Percentiles rank a stretch among this genome's conserved stretches.
These are phyloP conservation scores for Penicillium sp. DNA, from an alignment of 2,329 filamentous ascomycete genomes.

Conservation along the genomic window DNA sequence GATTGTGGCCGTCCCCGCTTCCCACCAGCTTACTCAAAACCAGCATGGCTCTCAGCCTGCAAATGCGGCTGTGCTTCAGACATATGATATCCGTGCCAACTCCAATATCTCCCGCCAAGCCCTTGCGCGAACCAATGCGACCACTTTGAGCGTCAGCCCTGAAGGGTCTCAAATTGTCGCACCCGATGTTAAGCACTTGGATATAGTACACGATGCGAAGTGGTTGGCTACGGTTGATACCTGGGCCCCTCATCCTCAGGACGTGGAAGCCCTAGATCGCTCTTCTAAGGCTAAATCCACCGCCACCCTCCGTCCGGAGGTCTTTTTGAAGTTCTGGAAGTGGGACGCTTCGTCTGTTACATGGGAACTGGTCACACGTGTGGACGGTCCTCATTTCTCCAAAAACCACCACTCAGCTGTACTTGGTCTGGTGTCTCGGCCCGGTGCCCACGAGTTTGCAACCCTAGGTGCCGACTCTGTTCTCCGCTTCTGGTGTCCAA, in stretches of 20 bases:
- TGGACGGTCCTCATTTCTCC: slow-evolving; percentile 76
- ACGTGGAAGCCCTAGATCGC: slow-evolving; percentile 60
- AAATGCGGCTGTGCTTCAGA: slow-evolving; percentile 66
- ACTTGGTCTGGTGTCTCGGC: slow-evolving; percentile 71
- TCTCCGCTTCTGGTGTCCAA: slow-evolving; percentile 79
- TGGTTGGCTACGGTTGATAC: slow-evolving; percentile 93
- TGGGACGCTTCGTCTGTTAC: slow-evolving; percentile 56
- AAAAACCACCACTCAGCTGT: slow-evolving; percentile 58
- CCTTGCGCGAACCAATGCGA: slow-evolving; percentile 81
- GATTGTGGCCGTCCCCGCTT: slow-evolving; percentile 64
- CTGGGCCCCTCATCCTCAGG: slow-evolving; percentile 73
- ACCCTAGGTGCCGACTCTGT: slow-evolving; percentile 79
- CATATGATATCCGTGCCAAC: slow-evolving; percentile 78
- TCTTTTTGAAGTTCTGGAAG: slow-evolving; percentile 89
- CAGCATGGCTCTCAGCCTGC: slow-evolving; percentile 44
- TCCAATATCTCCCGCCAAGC: slow-evolving; percentile 83
- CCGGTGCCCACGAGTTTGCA: slow-evolving; percentile 69
- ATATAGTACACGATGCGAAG: slow-evolving; percentile 74
- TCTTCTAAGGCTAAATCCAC: slow-evolving; percentile 40
- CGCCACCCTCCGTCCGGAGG: slow-evolving; percentile 53
- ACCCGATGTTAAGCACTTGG: slow-evolving; percentile 72
- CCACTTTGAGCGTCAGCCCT: slow-evolving; percentile 72
- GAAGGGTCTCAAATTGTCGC: slow-evolving; percentile 71
- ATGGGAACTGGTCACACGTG: slow-evolving; percentile 76
- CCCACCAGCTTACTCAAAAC: slow-evolving; percentile 42